Conservation (phyloP, 805 yeast genomes). For the Candida arabinofermentans region DNA sequence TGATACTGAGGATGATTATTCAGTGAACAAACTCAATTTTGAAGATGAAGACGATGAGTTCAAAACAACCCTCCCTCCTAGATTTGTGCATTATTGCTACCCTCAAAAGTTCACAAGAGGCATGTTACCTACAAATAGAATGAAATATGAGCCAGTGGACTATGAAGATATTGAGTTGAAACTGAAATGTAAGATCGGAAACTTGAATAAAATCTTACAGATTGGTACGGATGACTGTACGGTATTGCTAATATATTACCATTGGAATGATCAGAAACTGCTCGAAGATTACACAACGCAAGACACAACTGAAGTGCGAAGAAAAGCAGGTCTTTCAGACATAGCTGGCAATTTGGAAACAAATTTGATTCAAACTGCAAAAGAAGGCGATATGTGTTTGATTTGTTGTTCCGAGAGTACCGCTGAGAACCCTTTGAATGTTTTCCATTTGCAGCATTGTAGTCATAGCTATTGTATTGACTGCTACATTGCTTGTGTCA, state of each 20-base stretch:
- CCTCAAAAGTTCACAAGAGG: slow-evolving; percentile 15
- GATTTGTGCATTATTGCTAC: slow-evolving; percentile 16
- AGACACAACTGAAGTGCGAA: slow-evolving; percentile 29
- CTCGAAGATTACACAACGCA: slow-evolving; percentile 48
- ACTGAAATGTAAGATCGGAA: slow-evolving; percentile 26
- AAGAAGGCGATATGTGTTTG: slow-evolving; percentile 42
- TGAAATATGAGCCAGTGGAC: slow-evolving; percentile 25
- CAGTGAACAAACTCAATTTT: background rate
- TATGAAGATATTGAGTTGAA: slow-evolving; percentile 30
- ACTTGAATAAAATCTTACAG: slow-evolving; percentile 35
- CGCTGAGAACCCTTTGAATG: slow-evolving; percentile 25
- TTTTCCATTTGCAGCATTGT: slow-evolving; percentile 55
- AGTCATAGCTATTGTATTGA: slow-evolving; percentile 63
- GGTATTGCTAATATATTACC: slow-evolving; percentile 42
- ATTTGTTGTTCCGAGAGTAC: slow-evolving; percentile 68
- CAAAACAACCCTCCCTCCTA: slow-evolving; percentile 11
- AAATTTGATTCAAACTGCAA: slow-evolving; percentile 13
- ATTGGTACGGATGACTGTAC: slow-evolving; percentile 37
- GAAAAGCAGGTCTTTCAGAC: slow-evolving; percentile 27
- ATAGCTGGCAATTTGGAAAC: slow-evolving; percentile 30
- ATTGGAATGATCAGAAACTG: slow-evolving; percentile 58
- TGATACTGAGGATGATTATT: slow-evolving; percentile 23
- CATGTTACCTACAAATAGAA: slow-evolving; percentile 24
- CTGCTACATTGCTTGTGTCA: slow-evolving; percentile 65
- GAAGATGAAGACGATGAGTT: slow-evolving; percentile 21